These are phyloP conservation scores for Quercus phellos DNA, from an alignment of 331 rosid genomes.

Conservation along the genomic window DNA sequence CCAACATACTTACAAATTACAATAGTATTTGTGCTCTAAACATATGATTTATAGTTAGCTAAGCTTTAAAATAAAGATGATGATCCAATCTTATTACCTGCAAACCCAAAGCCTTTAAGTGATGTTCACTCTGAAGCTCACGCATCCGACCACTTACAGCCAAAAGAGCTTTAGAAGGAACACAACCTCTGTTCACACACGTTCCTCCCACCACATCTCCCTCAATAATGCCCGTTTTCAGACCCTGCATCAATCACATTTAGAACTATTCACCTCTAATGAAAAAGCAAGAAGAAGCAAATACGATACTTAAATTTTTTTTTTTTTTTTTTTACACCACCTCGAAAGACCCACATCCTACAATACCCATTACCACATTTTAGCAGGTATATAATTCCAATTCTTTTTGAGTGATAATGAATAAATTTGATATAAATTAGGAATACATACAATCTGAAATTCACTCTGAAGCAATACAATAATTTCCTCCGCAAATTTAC, in stretches of 20 bases:
- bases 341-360: background rate
- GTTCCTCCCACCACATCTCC: conserved; percentile 99
- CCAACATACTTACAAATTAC: background rate
- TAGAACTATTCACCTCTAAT: background rate
- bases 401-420: background rate
- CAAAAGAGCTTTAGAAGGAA: conserved; percentile 98
- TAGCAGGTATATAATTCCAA: background rate
- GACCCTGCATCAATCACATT: conserved; percentile 53
- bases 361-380: background rate
- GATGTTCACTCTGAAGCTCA: conserved; percentile 82
- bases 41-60: background rate
- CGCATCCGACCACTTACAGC: conserved; percentile 99
- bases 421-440: background rate
- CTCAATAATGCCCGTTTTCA: conserved; percentile 90
- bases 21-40: background rate
- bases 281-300: background rate
- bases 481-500: background rate
- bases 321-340: background rate
- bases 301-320: background rate
- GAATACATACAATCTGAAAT: background rate
- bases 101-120: conserved; percentile 83
- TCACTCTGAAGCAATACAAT: background rate
- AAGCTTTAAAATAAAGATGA: background rate
- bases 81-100: conserved; percentile 46
- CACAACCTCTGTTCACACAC: conserved; percentile 97